Base-by-base conservation (phyloP, 495 filamentous ascomycete genomes). In the Cercophora samala region DNA sequence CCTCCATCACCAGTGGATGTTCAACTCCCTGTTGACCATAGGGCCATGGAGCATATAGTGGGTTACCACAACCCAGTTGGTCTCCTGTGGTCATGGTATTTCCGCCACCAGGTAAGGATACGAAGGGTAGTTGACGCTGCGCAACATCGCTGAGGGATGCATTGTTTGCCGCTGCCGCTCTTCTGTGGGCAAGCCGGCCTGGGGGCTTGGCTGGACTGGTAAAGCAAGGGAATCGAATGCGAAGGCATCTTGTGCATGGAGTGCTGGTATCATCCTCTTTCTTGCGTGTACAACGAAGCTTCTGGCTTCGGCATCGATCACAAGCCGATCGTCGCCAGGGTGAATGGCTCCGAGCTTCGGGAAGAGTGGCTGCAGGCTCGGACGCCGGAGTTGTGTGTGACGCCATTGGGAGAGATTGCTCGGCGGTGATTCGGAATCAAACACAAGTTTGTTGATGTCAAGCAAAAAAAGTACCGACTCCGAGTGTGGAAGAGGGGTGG, bases 291-390 rank as follows among this genome's bases (percentile, higher is more conserved):
- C 60, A 62, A 8, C 60, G 60, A 29, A 62, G 60, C 60, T 62
- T 62, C 60, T 62, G 60, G 29, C 60, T 62, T 37, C 60, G 26
- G 29, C 60, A 62, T 32, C 60, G 60, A 46, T 62, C 60, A 46
- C 60, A 62, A 13, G 60, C 60, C 4, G 60, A 62, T 62, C 60
- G 60, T 22, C 26, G 24, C 60, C 60, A 62, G 18, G 60, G 60
- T 8, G 60, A 62, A 46, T 62, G 60, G 29, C 60, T 62, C 60
- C 60, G 60, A 62, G 60, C 60, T 62, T 62, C 60, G 60, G 60
- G 60, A 24, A 60, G 58, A 24, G 19, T 18, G 18, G 60, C 29
- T 19, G 60, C 60, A n/a, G 60, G 46, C 26, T 62, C 60, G 24
- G 60, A 62, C 9, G 46, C 32, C 26, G 60, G 24, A 23, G 60